Conservation (phyloP, 1,284 basidiomycete species). For the Apiotrichum siamense region DNA sequence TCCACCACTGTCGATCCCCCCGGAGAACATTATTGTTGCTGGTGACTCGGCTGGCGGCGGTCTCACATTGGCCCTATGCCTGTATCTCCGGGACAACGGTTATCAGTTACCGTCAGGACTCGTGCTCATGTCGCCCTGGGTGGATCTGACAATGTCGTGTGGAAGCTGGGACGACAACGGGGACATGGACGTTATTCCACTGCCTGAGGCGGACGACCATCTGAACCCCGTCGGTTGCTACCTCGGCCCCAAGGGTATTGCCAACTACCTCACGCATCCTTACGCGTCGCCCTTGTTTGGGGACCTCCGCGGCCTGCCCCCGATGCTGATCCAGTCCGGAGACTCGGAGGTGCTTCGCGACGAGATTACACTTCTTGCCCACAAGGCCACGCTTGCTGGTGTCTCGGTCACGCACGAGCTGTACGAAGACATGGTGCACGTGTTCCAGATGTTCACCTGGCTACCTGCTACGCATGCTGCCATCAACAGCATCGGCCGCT, state of each 20-base stretch:
- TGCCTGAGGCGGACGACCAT: slow-evolving; percentile 69
- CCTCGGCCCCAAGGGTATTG: slow-evolving; percentile 71
- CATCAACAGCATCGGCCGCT: slow-evolving; percentile 58
- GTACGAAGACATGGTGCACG: slow-evolving; percentile 87
- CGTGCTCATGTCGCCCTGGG: slow-evolving; percentile 89
- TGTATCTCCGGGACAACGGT: slow-evolving; percentile 82
- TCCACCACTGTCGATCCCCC: slow-evolving; percentile 75
- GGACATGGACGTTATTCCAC: slow-evolving; percentile 70
- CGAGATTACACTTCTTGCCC: slow-evolving; percentile 85
- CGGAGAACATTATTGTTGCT: slow-evolving; percentile 79
- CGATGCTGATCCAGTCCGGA: slow-evolving; percentile 85
- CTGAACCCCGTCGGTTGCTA: slow-evolving; percentile 91
- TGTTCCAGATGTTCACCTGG: slow-evolving; percentile 85
- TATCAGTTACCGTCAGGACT: slow-evolving; percentile 75
- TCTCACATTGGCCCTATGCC: slow-evolving; percentile 72
- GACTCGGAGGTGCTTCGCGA: slow-evolving; percentile 91
- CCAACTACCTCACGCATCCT: slow-evolving; percentile 84
- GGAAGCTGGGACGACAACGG: slow-evolving; percentile 96
- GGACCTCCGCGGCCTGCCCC: slow-evolving; percentile 77
- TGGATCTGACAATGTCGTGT: slow-evolving; percentile 91
- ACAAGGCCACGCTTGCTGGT: slow-evolving; percentile 84
- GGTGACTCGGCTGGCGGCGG: slow-evolving; percentile 95
- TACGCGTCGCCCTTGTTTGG: slow-evolving; percentile 97
- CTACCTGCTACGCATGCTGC: slow-evolving; percentile 65
- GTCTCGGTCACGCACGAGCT: slow-evolving; percentile 85